Evolutionary conservation across 2,329 filamentous ascomycete species (phyloP), one percentile per base, ranked within the genome.

Genomic region (Tolypocladium cylindrosporum): DNA sequence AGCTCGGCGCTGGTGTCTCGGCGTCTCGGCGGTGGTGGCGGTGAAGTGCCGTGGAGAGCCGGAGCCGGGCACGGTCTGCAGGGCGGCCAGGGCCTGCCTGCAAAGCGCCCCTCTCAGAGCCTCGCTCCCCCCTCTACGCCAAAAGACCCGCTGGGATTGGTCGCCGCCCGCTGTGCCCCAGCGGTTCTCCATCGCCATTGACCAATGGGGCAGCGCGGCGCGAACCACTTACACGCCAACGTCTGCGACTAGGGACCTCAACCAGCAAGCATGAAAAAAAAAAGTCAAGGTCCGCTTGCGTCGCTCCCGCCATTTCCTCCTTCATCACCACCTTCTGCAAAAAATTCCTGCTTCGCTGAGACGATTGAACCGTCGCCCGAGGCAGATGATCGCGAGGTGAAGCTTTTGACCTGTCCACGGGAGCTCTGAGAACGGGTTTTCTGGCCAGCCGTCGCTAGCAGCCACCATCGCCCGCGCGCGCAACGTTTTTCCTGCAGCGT

Each of bases 401-500:
- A 55, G 60, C 68, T 70, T 68, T 66, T 69, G 68, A 70, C 70
- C 66, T 68, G 65, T 62, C 62, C 66, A 66, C 65, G 68, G 65
- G 66, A 69, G 65, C 69, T 72, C 71, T 71, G 71, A 68, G 67
- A 73, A 71, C 65, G 69, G 67, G 69, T 70, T 71, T 67, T 68
- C 69, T 70, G 70, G 67, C 65, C 66, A 65, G 69, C 66, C 63
- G 64, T 71, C 65, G 70, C 67, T 68, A 66, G 67, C 66, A 66
- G 63, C 64, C 61, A 64, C 62, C 60, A 60, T 65, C 61, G 61
- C 63, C 64, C 62, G 62, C 57, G 52, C 56, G 61, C 61, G 60
- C 61, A 60, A 56, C 58, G 37, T 40, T 54, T 55, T 63, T 57
- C 60, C 57, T 50, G 60, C 57, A 59, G 62, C 62, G 65, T 66